Evolutionary conservation across 108 stramenopile genomes (phyloP).

Genomic region (Thalassiosira profunda): DNA sequence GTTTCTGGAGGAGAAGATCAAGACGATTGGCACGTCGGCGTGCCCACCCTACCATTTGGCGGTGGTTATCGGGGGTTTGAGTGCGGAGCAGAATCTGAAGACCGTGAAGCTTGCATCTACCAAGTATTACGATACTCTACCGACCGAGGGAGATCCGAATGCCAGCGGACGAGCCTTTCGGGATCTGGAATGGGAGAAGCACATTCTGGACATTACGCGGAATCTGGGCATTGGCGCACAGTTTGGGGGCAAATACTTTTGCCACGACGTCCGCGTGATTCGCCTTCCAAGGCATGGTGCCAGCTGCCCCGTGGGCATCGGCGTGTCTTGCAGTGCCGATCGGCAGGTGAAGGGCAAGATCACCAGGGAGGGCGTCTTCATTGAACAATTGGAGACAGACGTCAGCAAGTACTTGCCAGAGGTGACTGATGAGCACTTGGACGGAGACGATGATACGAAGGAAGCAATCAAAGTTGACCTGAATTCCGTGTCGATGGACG

Average conservation of each 20-base stretch:
- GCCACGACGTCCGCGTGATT: conserved; percentile 96
- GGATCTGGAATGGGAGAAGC: conserved; percentile 90
- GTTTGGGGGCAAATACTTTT: conserved; percentile 98
- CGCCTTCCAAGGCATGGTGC: conserved; percentile 97
- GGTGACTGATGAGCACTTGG: conserved; percentile 67
- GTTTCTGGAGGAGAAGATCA: conserved; percentile 94
- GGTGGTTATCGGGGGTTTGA: conserved; percentile 95
- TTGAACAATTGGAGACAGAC: conserved; percentile 94
- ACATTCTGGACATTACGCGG: conserved; percentile 91
- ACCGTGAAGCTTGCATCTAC: conserved; percentile 96
- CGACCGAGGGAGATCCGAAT: conserved; percentile 81
- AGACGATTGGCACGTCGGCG: conserved; percentile 95
- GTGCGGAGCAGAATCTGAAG: conserved; percentile 94
- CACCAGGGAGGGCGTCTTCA: conserved; percentile 94
- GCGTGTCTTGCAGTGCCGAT: conserved; percentile 97
- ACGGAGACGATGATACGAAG: conserved; percentile 22
- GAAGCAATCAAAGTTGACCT: conserved; percentile 90
- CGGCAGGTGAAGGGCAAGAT: conserved; percentile 96
- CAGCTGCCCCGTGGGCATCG: conserved; percentile 96
- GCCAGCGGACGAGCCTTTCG: conserved; percentile 93
- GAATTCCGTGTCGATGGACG: conserved; percentile 88
- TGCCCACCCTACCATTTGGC: conserved; percentile 98
- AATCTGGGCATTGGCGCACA: conserved; percentile 96
- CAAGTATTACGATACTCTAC: conserved; percentile 94
- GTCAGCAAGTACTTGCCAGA: conserved; percentile 95